These are phyloP conservation scores for Syzygium syzygioides DNA, from an alignment of 441 rosid species.

Conservation along the genomic window DNA sequence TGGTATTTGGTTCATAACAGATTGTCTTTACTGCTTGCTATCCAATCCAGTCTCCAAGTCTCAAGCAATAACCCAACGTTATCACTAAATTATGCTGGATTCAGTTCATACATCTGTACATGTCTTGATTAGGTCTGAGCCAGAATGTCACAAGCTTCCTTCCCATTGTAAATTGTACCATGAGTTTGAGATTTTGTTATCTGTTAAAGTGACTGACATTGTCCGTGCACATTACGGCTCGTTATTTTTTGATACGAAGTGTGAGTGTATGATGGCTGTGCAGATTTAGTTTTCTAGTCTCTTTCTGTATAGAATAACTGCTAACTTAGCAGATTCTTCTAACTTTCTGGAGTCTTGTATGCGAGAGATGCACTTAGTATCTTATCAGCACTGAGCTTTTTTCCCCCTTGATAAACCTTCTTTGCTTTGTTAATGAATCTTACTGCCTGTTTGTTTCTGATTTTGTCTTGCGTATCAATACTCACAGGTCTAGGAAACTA, in stretches of 20 bases:
- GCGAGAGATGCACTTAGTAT: neutral
- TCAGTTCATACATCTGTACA: neutral
- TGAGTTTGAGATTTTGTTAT: neutral
- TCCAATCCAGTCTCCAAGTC: neutral
- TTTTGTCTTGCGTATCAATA: neutral
- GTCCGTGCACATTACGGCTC: neutral
- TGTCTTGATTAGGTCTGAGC: neutral
- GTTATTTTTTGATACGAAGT: neutral
- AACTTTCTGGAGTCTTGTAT: neutral
- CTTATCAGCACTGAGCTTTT: neutral
- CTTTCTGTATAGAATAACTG: neutral
- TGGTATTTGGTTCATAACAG: neutral
- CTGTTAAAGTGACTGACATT: neutral
- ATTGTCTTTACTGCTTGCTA: neutral
- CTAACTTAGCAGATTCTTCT: neutral
- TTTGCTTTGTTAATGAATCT: neutral
- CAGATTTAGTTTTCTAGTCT: neutral
- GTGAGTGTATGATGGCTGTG: neutral
- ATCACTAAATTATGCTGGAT: neutral
- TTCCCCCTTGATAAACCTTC: neutral
- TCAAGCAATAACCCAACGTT: neutral
- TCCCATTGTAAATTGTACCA: constrained; percentile 27
- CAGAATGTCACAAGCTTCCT: neutral
- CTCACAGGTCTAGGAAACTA: neutral
- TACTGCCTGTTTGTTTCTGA: neutral